These are phyloP conservation scores for Leersia perrieri DNA, from an alignment of 176 grass and related monocot genomes.

Conservation along the genomic window DNA sequence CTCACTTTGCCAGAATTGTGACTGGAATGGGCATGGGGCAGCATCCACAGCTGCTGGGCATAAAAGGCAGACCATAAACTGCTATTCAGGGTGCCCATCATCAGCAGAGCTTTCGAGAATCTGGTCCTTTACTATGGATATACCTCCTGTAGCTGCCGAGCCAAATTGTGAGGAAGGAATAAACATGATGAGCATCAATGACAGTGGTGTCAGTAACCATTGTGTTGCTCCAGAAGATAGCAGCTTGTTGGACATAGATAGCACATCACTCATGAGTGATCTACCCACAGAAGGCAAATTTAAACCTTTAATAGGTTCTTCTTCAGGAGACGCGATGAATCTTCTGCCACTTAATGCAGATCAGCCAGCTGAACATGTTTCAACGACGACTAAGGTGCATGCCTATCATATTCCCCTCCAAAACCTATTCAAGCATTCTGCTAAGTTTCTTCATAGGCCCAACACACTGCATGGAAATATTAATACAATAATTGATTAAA, in stretches of 20 bases:
- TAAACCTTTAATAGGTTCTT: slow-evolving; percentile 43
- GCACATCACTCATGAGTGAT: slow-evolving; percentile 38
- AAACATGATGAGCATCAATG: slow-evolving; percentile 86
- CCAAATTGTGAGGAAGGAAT: slow-evolving; percentile 63
- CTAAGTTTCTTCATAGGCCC: slow-evolving; percentile 5
- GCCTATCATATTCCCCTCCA: neutral
- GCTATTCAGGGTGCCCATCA: slow-evolving; percentile 84
- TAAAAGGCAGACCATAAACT: slow-evolving; percentile 79
- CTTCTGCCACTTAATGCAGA: slow-evolving; percentile 34
- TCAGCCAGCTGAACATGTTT: slow-evolving; percentile 27
- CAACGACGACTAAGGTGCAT: slow-evolving; percentile 41
- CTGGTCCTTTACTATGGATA: slow-evolving; percentile 75
- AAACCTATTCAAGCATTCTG: slow-evolving; percentile 2
- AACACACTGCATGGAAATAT: neutral
- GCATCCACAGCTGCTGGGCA: slow-evolving; percentile 51
- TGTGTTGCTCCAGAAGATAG: slow-evolving; percentile 35
- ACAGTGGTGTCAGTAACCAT: slow-evolving; percentile 38
- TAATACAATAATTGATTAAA: neutral
- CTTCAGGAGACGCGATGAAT: slow-evolving; percentile 36
- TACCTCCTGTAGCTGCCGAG: slow-evolving; percentile 47
- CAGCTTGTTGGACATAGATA: slow-evolving; percentile 44
- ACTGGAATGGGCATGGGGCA: slow-evolving; percentile 68
- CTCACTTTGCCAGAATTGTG: slow-evolving; percentile 88
- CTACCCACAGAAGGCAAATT: slow-evolving; percentile 16
- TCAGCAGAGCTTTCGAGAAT: slow-evolving; percentile 75